phyloP scores from a whole-genome alignment of 1,139 yeast species.

The Hyphopichia khmerensis region DNA sequence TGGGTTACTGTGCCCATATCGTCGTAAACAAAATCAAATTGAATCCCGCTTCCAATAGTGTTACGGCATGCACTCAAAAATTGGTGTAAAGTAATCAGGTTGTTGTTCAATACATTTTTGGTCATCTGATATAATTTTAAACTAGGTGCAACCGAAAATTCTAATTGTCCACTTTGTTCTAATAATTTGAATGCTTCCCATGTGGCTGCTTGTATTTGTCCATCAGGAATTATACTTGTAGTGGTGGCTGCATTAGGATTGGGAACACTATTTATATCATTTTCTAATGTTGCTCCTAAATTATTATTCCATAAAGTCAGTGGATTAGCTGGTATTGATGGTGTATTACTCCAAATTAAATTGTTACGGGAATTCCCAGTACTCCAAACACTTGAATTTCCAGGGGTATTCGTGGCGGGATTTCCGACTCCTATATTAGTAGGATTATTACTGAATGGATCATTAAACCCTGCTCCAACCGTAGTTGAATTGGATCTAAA shows the following conservation, averaged over 20 bases:
- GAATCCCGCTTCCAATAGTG: constrained; percentile 18
- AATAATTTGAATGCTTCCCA: constrained; percentile 35
- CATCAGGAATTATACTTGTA: background rate
- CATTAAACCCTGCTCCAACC: background rate
- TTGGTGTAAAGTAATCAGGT: constrained; percentile 38
- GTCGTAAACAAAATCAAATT: constrained; percentile 48
- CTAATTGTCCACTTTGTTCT: constrained; percentile 31
- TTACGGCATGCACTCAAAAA: constrained; percentile 39
- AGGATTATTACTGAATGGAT: background rate
- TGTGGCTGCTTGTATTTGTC: constrained; percentile 27
- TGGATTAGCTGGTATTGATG: background rate
- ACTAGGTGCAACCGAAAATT: constrained; percentile 40
- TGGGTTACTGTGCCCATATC: constrained; percentile 49
- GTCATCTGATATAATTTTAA: constrained; percentile 33
- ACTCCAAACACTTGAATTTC: constrained; percentile 18
- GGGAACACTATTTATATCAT: background rate
- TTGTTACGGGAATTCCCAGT: constrained; percentile 21
- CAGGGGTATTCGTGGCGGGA: background rate
- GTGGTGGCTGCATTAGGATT: background rate
- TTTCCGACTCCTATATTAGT: background rate
- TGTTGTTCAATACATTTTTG: constrained; percentile 23
- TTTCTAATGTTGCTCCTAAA: background rate
- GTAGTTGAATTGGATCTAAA: background rate
- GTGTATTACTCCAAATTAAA: constrained; percentile 33
- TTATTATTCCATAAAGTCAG: background rate